A percentile compares a stretch with the other conserved stretches of the same genome.
phyloP scores from a whole-genome alignment of 2,329 filamentous ascomycete genomes.

The Cercospora berteroae region DNA sequence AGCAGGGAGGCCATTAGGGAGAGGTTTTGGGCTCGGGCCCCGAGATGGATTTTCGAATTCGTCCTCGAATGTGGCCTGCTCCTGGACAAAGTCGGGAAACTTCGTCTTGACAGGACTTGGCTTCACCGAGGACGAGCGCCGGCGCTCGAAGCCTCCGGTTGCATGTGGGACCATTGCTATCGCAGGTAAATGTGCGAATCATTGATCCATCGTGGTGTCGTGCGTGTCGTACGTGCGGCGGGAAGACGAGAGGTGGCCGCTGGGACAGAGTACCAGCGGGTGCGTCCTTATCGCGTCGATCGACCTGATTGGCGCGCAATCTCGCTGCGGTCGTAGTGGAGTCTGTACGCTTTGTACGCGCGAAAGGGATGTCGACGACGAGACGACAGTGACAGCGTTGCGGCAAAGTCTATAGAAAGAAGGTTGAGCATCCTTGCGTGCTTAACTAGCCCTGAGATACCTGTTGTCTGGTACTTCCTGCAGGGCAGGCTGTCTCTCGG shows the following conservation, averaged over 20 bases:
- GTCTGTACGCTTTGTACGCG: neutral
- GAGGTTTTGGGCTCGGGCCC: slow-evolving; percentile 34
- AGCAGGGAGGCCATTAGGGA: slow-evolving; percentile 36
- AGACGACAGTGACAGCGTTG: neutral
- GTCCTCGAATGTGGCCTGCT: slow-evolving; percentile 32
- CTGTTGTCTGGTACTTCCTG: neutral
- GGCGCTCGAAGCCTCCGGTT: slow-evolving; percentile 28
- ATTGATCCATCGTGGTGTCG: neutral
- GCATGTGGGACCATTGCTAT: slow-evolving; percentile 31
- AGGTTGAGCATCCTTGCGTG: neutral
- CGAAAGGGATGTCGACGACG: neutral
- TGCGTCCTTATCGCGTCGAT: neutral
- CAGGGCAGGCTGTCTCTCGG: neutral
- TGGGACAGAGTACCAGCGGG: neutral
- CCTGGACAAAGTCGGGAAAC: slow-evolving; percentile 47
- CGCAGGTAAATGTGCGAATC: neutral
- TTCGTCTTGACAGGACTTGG: slow-evolving; percentile 33
- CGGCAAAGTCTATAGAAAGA: neutral
- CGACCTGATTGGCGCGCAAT: neutral
- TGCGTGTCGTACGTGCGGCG: neutral
- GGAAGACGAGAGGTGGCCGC: neutral
- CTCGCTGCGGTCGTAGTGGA: neutral
- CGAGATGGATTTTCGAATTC: slow-evolving; percentile 27
- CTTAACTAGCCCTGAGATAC: neutral
- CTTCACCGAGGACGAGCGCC: slow-evolving; percentile 31